Base-by-base conservation (phyloP, 208 protist genomes). In the Acanthamoeba sp. region DNA sequence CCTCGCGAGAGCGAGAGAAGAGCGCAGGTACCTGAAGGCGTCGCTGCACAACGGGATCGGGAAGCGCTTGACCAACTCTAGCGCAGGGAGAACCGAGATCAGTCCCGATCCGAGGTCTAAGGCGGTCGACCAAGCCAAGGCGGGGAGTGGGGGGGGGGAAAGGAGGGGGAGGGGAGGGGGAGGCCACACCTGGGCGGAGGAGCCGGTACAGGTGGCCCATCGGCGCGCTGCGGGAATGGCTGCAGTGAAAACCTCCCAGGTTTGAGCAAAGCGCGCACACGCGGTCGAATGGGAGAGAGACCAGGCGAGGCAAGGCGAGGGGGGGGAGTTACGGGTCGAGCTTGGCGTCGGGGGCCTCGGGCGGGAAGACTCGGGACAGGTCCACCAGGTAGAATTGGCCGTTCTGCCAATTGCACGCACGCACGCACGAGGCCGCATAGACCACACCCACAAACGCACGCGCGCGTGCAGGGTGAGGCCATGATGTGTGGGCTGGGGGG, bases 201-300 rank as follows among this genome's bases (percentile, higher is more conserved):
- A 91, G 59, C n/a, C 84, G 84, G 24, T 91, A 91, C 24, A 91
- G 55, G 32, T 91, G 84, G 24, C 84, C 84, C 76, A 85, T 52
- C 22, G n/a, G 76, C 7, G 32, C 45, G 0, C 76, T 73, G 64
- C 64, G 10, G 14, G 10, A 73, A 73, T 24, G 52, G 22, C 18
- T 0, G 52, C 5, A 34, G 12, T 38, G 29, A 71, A 71, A 6
- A 71, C n/a, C n/a, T n/a, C n/a, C n/a, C n/a, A n/a, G n/a, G n/a
- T n/a, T n/a, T n/a, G n/a, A n/a, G n/a, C n/a, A n/a, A n/a, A n/a
- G n/a, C n/a, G n/a, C n/a, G n/a, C n/a, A n/a, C n/a, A n/a, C n/a
- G n/a, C n/a, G n/a, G n/a, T n/a, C n/a, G n/a, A n/a, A n/a, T 14
- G 45, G 18, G 45, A 1, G 45, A 1, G 2, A 50, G 45, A 50